phyloP scores from a whole-genome alignment of 805 yeast species.

The Candida berthetii region DNA sequence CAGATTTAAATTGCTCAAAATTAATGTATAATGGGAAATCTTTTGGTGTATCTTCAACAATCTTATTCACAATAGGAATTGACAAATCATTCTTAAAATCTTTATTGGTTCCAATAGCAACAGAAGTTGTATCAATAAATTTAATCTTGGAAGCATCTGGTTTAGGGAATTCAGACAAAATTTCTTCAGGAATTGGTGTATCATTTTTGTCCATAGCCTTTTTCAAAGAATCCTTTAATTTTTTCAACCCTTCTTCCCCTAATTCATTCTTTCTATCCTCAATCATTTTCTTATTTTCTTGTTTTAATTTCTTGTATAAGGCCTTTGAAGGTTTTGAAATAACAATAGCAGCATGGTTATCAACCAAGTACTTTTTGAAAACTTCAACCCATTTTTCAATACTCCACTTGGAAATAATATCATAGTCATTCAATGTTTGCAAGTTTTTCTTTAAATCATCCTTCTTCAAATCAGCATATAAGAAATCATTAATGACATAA shows the following conservation, averaged over 20 bases:
- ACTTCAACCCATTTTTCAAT: conserved; percentile 60
- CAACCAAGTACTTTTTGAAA: conserved; percentile 45
- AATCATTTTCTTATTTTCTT: conserved; percentile 41
- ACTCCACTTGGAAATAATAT: conserved; percentile 49
- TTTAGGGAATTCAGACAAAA: conserved; percentile 54
- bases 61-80: conserved; percentile 19
- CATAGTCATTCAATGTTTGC: conserved; percentile 51
- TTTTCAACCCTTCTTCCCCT: conserved; percentile 55
- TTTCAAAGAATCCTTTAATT: conserved; percentile 45
- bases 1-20: conserved; percentile 73
- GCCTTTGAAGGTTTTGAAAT: conserved; percentile 65
- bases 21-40: conserved; percentile 67
- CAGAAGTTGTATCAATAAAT: conserved; percentile 65
- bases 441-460: conserved; percentile 49
- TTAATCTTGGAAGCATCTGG: conserved; percentile 73
- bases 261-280: conserved; percentile 42
- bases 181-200: conserved; percentile 64
- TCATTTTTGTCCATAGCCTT: conserved; percentile 66
- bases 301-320: conserved; percentile 47
- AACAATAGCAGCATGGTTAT: conserved; percentile 58
- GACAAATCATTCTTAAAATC: conserved; percentile 25
- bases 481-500: conserved; percentile 69
- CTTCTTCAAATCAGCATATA: conserved; percentile 68
- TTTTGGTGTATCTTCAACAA: conserved; percentile 28
- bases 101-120: conserved; percentile 47